Base-by-base conservation (phyloP, 768 basidiomycete species). In the Pholiota conissans region DNA sequence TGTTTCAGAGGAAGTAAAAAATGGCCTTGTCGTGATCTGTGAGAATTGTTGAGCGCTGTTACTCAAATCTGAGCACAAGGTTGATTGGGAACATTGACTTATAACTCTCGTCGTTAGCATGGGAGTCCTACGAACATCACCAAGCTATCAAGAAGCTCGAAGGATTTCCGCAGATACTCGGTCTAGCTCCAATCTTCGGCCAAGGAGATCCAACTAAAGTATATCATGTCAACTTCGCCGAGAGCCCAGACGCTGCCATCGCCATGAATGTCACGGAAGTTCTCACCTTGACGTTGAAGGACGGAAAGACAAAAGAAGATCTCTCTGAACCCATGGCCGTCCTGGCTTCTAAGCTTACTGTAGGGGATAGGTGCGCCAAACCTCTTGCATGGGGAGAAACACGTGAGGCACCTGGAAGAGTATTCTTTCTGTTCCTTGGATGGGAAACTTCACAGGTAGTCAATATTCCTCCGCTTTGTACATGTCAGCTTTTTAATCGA, bases 201-300 rank as follows among this genome's bases (percentile, higher is more conserved):
- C 51, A 52, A 10, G 59, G 57, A n/a, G 52, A 42, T 1, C n/a
- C 51, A 13, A 9, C 16, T 13, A 52, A 49, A 3, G 14, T 65
- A 24, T 51, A 60, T n/a, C 66, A 67, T 39, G 52, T 67, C 56
- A 52, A 61, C 13, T 63, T 63, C 30, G 24, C 45, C 13, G 29
- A 60, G 26, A 58, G 58, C 35, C 55, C 59, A 6, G 30, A 52
- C 16, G 39, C 55, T 9, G 55, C 62, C 2, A 28, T 67, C 22
- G 57, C 50, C 16, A 51, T 59, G 8, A 61, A 62, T 11, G 26
- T 46, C 3, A 67, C 66, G 2, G 62, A 67, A 40, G n/a, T 64
- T 10, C 46, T 63, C 3, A 35, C 18, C 7, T n/a, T 57, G 18
- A 58, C 39, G 7, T 27, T 67, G 24, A 61, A 67, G 24, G 63